Conservation (phyloP, 805 yeast species). For the Ogataea henricii region DNA sequence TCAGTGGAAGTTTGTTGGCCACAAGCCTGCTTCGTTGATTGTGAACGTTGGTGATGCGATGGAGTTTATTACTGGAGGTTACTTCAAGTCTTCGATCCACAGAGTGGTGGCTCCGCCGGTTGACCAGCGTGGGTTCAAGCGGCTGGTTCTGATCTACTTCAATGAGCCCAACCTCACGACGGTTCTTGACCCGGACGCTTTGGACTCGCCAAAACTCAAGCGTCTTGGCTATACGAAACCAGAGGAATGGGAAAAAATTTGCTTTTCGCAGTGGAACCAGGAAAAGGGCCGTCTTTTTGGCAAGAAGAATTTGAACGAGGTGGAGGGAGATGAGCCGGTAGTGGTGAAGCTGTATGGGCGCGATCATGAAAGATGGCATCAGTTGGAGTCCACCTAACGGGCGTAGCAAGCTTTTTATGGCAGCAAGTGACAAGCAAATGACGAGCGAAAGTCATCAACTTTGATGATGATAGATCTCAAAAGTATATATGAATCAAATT, state of each 20-base stretch:
- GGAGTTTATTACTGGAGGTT: slow-evolving; percentile 46
- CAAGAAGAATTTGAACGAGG: slow-evolving; percentile 20
- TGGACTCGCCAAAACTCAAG: slow-evolving; percentile 41
- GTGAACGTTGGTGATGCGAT: slow-evolving; percentile 46
- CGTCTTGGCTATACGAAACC: slow-evolving; percentile 36
- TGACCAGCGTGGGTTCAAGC: slow-evolving; percentile 38
- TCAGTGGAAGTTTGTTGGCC: slow-evolving; percentile 42
- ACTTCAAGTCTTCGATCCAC: slow-evolving; percentile 48
- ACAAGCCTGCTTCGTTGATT: slow-evolving; percentile 39
- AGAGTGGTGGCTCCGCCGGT: slow-evolving; percentile 48
- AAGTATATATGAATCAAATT: too few species aligned
- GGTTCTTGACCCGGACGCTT: slow-evolving; percentile 43
- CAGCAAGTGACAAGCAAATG: too few species aligned
- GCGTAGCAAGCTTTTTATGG: too few species aligned
- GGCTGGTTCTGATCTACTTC: slow-evolving; percentile 46
- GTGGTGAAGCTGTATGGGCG: slow-evolving; percentile 42
- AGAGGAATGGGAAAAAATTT: slow-evolving; percentile 35
- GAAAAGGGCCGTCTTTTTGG: slow-evolving; percentile 50
- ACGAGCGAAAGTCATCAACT: not conserved
- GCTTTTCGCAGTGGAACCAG: slow-evolving; percentile 45
- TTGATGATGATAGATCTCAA: too few species aligned
- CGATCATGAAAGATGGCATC: slow-evolving; percentile 47
- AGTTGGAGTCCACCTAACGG: slow-evolving; percentile 31
- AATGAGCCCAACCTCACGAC: slow-evolving; percentile 41
- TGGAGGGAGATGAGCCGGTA: slow-evolving; percentile 9